Evolutionary conservation across 2,329 filamentous ascomycete genomes (phyloP), one percentile per base, ranked within the genome.

Genomic region (Rhinocladiella mackenziei): DNA sequence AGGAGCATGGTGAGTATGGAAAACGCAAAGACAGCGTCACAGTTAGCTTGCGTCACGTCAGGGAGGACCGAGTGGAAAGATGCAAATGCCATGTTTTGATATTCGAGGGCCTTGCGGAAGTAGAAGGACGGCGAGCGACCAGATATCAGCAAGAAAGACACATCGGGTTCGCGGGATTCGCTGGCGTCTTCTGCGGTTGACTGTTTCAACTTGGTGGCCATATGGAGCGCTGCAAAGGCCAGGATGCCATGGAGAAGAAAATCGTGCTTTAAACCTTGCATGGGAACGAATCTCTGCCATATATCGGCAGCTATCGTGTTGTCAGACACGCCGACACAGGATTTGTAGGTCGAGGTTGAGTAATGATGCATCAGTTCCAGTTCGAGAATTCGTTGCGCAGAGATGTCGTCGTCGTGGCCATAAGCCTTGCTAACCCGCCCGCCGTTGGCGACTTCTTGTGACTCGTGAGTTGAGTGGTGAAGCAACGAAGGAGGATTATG

Each of bases 281-380:
- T 58, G 5, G 66, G 60, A 19, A 70, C 44, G 5, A 62, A 43
- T 0, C 50, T 44, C 18, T 65, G 63, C 10, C 70, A 59, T 43
- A 67, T 64, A 4, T 60, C 50, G 11, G 18, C 15, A 6, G 35
- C 25, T 5, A 8, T 22, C 11, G 51, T 42, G 33, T 68, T 65
- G 11, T 65, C 60, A 0, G 65, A 63, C 5, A 73, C 62, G 26
- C 65, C 67, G 15, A 62, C 62, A n/a, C 14, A 31, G 26, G 17
- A 51, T 66, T 75, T 0, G 71, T 75, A 13, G 62, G 64, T 0
- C 68, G 73, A 1, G 71, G 67, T 64, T 7, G 25, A 22, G 37
- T 70, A 77, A 19, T 69, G 69, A 50, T 76, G 72, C 69, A 76
- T 74, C 32, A 77, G 56, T 46, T 75, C 72, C 6, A 77, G 62